Evolutionary conservation across 495 filamentous ascomycete species (phyloP), one percentile per base, ranked within the genome.

Genomic region (Penicillium fimorum): DNA sequence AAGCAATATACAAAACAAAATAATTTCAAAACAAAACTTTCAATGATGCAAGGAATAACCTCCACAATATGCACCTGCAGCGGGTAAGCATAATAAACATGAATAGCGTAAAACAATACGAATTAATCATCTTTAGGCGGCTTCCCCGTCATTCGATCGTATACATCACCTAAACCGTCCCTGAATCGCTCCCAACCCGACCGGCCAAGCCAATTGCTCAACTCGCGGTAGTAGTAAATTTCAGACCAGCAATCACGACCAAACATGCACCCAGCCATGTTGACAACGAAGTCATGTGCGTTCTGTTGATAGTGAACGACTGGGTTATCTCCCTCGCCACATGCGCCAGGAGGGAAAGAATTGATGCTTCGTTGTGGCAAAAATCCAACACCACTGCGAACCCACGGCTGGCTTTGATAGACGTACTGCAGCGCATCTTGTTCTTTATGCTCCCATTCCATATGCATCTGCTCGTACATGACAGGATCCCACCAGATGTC

Each of bases 401-500:
- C 85, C 95, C 94, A 97, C 2, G 94, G 90, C 65, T 97, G 94
- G 59, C 86, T 87, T 32, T 77, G 83, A 71, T 97, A 99, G 42
- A 99, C 80, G 70, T 95, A 89, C 70, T 97, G 92, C 41, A 99
- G 71, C 13, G 94, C 88, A 68, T 97, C 91, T 69, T 99, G 94
- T 65, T 99, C 94, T 65, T 97, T 97, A 76, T 97, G 95, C 65
- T 94, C 91, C 94, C 94, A 99, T 57, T 96, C 82, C 93, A 97
- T 97, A 66, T 99, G 94, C 71, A 91, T 93, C 75, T 97, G 95
- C 73, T 99, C 94, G 72, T 99, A 99, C 53, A 88, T 85, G 37
- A 97, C 91, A 0, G 94, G 94, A 64, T 99, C 94, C 95, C 95
- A 99, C 94, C 93, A 99, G 54, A 96, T 83, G 69, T 99, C 94